Conservation (phyloP, 208 protist genomes). For the Trypanosoma vivax region DNA sequence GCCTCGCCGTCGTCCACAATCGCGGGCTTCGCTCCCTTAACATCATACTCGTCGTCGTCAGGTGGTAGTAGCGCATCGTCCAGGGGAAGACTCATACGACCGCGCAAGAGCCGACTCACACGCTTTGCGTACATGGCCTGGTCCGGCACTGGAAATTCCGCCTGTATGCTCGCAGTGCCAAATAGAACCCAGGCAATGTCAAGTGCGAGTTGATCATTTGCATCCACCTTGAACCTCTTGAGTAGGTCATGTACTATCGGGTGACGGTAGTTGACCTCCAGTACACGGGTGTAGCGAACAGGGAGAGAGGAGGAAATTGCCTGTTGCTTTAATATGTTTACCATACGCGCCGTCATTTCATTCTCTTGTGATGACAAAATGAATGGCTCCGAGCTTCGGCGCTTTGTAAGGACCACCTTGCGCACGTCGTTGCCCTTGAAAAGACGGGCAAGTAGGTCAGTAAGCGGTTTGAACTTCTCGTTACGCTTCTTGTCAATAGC, state of each 20-base stretch:
- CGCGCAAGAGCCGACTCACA: conserved; percentile 85
- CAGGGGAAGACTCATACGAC: conserved; percentile 69
- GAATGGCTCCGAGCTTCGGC: conserved; percentile 91
- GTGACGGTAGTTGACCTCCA: conserved; percentile 98
- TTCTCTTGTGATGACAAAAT: conserved; percentile 90
- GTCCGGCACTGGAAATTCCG: conserved; percentile 91
- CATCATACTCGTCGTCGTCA: conserved; percentile 70
- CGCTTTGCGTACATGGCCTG: conserved; percentile 68
- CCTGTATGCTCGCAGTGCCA: conserved; percentile 91
- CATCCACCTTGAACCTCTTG: conserved; percentile 71
- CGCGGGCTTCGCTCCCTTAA: conserved; percentile 28
- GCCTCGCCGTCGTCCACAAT: conserved; percentile 14
- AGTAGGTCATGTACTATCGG: conserved; percentile 93
- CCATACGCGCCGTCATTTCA: conserved; percentile 96
- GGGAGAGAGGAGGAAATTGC: conserved; percentile 50
- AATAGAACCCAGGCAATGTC: conserved; percentile 94
- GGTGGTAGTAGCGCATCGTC: conserved; percentile 63
- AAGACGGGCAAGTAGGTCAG: conserved; percentile 71
- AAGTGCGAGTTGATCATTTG: conserved; percentile 71
- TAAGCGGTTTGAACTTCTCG: conserved; percentile 85
- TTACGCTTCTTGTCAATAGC: conserved; percentile 88
- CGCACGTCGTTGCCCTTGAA: conserved; percentile 65
- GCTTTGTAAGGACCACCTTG: conserved; percentile 91
- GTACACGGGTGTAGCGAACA: conserved; percentile 74
- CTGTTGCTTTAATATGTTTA: conserved; percentile 96